Conservation (phyloP, 2,329 filamentous ascomycete genomes). For the Diaporthe citriasiana region DNA sequence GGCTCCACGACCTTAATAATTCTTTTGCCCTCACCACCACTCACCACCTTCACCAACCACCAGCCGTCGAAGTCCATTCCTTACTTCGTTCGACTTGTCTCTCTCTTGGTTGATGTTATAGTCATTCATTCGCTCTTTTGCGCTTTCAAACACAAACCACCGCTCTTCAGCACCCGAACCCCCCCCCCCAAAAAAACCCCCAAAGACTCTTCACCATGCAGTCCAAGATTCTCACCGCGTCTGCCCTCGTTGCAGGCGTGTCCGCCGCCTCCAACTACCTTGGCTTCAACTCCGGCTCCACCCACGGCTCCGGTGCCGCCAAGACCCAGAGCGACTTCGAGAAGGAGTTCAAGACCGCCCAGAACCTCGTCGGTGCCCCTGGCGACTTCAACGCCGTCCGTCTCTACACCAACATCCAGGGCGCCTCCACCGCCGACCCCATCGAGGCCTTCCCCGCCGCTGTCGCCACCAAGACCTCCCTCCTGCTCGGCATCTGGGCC, state of each 20-base stretch:
- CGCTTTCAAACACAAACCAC: not conserved
- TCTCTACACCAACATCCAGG: constrained; percentile 83
- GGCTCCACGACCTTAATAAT: constrained; percentile 8
- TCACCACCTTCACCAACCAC: constrained; percentile 19
- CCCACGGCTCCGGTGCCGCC: constrained; percentile 70
- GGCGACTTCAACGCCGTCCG: constrained; percentile 77
- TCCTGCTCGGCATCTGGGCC: constrained; percentile 88
- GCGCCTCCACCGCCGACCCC: constrained; percentile 72
- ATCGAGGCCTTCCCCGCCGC: constrained; percentile 86
- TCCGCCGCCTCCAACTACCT: constrained; percentile 55
- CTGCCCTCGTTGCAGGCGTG: constrained; percentile 37
- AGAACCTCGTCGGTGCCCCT: constrained; percentile 72
- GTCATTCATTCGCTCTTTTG: constrained; percentile 13
- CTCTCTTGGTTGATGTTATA: constrained; percentile 11
- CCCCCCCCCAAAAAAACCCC: no score
- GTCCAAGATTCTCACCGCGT: constrained; percentile 32
- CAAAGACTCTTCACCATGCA: constrained; percentile 29
- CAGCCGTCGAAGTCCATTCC: constrained; percentile 35
- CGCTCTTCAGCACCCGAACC: constrained; percentile 25
- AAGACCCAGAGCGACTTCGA: constrained; percentile 77
- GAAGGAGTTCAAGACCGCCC: constrained; percentile 76
- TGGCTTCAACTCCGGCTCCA: constrained; percentile 82
- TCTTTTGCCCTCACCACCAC: constrained; percentile 9
- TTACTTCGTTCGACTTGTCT: constrained; percentile 32
- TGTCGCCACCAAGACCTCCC: constrained; percentile 81